Percentiles rank a stretch among this genome's conserved stretches.
These are phyloP conservation scores for Irpex rosettiformis DNA, from an alignment of 1,284 basidiomycete genomes.

Conservation along the genomic window DNA sequence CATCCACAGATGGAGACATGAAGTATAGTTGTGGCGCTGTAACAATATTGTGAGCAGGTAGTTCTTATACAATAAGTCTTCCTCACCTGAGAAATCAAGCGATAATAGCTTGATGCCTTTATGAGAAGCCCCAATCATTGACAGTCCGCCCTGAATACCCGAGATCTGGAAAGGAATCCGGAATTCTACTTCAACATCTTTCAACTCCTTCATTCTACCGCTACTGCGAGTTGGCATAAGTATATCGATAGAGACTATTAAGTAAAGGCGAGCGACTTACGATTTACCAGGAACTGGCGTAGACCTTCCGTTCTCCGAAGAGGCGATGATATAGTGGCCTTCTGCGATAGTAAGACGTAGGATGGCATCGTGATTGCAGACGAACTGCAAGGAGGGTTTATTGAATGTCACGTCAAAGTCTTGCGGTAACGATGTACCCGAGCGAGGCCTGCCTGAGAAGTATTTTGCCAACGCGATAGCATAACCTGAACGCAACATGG, in stretches of 20 bases:
- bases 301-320: constrained; percentile 6
- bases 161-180: constrained; percentile 17
- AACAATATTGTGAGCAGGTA: neutral
- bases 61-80: neutral
- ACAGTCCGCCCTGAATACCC: constrained; percentile 11
- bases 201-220: constrained; percentile 7
- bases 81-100: constrained; percentile 14
- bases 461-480: constrained; percentile 23
- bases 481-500: constrained; percentile 13
- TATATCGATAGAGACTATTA: neutral
- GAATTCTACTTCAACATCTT: constrained; percentile 17
- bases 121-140: constrained; percentile 17
- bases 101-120: constrained; percentile 19
- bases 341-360: constrained; percentile 22
- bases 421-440: constrained; percentile 9
- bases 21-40: neutral
- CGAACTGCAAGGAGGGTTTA: constrained; percentile 24
- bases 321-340: constrained; percentile 23
- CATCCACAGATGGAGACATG: neutral
- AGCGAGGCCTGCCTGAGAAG: constrained; percentile 15
- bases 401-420: constrained; percentile 23
- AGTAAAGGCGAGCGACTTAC: neutral
- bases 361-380: constrained; percentile 29
- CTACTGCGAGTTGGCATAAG: neutral
- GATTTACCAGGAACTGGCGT: neutral